phyloP scores from a whole-genome alignment of 1,284 basidiomycete genomes.

The Athelia sp. region DNA sequence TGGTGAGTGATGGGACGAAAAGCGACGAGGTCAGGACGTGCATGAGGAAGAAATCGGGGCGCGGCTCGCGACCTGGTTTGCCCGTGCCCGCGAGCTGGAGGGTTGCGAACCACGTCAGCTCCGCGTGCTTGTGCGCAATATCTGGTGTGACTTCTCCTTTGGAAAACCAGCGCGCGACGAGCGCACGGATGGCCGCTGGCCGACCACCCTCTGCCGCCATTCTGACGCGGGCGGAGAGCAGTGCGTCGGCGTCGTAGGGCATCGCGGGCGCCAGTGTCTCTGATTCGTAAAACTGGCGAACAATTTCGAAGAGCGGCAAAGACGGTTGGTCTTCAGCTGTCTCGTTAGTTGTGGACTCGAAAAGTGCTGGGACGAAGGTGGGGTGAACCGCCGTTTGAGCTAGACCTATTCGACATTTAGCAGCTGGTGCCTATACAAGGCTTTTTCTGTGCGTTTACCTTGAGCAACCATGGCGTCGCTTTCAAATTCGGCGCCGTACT shows the following conservation, averaged over 20 bases:
- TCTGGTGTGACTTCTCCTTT: constrained; percentile 24
- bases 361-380: constrained; percentile 30
- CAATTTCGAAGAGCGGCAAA: constrained; percentile 46
- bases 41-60: constrained; percentile 73
- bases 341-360: constrained; percentile 12
- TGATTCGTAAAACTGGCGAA: constrained; percentile 50
- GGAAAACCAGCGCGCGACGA: constrained; percentile 42
- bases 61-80: constrained; percentile 40
- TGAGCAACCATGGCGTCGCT: constrained; percentile 50
- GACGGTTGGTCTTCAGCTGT: constrained; percentile 12
- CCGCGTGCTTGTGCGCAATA: constrained; percentile 42
- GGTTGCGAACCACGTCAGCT: constrained; percentile 46
- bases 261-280: constrained; percentile 44
- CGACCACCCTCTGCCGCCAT: constrained; percentile 35
- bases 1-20: constrained; percentile 51
- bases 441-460: constrained; percentile 23
- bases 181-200: constrained; percentile 38
- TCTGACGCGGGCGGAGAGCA: constrained; percentile 30
- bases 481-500: constrained; percentile 60
- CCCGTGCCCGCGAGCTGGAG: constrained; percentile 52
- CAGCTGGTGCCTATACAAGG: too few species aligned
- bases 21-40: constrained; percentile 60
- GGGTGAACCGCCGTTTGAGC: constrained; percentile 50
- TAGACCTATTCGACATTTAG: constrained; percentile 30
- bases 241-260: constrained; percentile 45